Percentiles rank a stretch among this genome's conserved stretches.
These are phyloP conservation scores for Cyberlindnera galapagoensis DNA, from an alignment of 805 yeast species.

Conservation along the genomic window DNA sequence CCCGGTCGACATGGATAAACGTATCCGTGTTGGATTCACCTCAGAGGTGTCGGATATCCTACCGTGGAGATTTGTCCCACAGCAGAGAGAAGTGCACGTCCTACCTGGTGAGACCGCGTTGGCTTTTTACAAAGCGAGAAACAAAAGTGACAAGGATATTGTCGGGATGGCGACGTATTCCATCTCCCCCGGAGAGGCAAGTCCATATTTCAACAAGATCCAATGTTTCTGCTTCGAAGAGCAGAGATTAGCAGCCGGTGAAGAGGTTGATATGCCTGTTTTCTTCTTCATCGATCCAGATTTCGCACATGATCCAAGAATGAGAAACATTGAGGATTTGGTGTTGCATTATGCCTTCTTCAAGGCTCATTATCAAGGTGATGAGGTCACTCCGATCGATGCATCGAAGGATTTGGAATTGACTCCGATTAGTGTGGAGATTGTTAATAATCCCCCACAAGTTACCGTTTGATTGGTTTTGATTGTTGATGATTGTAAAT, in stretches of 20 bases:
- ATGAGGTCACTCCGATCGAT: constrained; percentile 27
- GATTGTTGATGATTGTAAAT: constrained; percentile 1
- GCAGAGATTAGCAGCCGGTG: constrained; percentile 88
- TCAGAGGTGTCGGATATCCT: constrained; percentile 85
- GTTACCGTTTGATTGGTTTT: too few relatives aligned
- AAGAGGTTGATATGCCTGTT: constrained; percentile 98
- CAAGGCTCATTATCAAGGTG: constrained; percentile 43
- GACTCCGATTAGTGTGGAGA: constrained; percentile 16
- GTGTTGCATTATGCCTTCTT: constrained; percentile 91
- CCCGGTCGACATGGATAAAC: constrained; percentile 80
- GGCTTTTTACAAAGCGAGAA: constrained; percentile 91
- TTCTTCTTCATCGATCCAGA: constrained; percentile 97
- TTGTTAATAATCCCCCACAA: constrained; percentile 6
- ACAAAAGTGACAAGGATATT: constrained; percentile 77
- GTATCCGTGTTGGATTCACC: constrained; percentile 81
- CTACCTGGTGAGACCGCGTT: constrained; percentile 97
- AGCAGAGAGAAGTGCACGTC: constrained; percentile 86
- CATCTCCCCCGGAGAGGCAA: constrained; percentile 93
- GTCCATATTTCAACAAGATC: constrained; percentile 93
- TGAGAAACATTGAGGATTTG: constrained; percentile 86
- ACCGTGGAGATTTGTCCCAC: constrained; percentile 95
- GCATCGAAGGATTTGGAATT: constrained; percentile 21
- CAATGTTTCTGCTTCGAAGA: constrained; percentile 99
- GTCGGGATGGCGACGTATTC: constrained; percentile 99
- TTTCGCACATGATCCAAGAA: constrained; percentile 84